Evolutionary conservation across 805 yeast genomes (phyloP), one percentile per base, ranked within the genome.

Genomic region (Isabelozyma pseudorhagii): DNA sequence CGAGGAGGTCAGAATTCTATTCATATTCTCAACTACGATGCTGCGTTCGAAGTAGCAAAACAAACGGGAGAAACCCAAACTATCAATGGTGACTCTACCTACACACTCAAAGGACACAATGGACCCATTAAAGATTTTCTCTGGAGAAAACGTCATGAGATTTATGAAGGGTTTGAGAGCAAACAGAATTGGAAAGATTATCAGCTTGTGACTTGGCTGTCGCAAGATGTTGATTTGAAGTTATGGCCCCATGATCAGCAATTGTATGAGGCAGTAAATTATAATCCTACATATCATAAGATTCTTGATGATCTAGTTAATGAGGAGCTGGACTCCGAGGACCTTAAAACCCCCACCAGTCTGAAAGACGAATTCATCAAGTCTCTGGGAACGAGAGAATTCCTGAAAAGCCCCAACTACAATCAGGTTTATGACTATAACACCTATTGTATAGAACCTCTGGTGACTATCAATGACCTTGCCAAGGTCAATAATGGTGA

Each of bases 131-230:
- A 84, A 39, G 98, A 94, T 61, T 91, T 93, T 60, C 71, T 91
- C 1, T 93, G 97, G 97, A 75, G 98, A 54, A 72, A 82, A 7
- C 62, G 66, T 46, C 75, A 71, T 45, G 74, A 64, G 38, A 48
- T 47, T 4, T 72, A 72, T 44, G 63, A 58, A 39, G 75, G 90
- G 38, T 80, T 83, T 49, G 64, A 77, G 0, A 64, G 72, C 3
- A 72, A 72, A 42, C 58, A 79, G 11, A 85, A 84, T 56, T 90
- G 89, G 69, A 74, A 93, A 48, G 97, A 92, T 51, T 94, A 82
- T 61, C 98, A 94, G 64, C 66, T 94, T 45, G 93, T 94, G 1
- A 89, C 98, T 0, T 93, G 98, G 97, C 85, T 96, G 1, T 84
- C 88, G 46, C 71, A 62, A 52, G 98, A 94, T 62, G 81, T 84